Percentiles rank a stretch among this genome's conserved stretches.
These are phyloP conservation scores for Larix kaempferi DNA, from an alignment of 75 land plant species.

Conservation along the genomic window DNA sequence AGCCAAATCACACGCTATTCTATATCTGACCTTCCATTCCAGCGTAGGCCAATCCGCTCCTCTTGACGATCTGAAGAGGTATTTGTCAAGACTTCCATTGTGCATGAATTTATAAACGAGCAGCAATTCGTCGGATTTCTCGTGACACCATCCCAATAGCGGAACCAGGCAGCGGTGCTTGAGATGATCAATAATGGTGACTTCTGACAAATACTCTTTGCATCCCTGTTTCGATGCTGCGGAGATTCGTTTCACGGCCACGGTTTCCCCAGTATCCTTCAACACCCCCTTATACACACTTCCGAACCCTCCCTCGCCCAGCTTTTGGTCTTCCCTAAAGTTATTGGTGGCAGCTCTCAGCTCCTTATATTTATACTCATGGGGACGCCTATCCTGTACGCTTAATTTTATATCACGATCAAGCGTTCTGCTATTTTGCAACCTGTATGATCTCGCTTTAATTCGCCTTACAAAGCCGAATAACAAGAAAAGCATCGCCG, in stretches of 20 bases:
- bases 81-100: constrained; percentile 34
- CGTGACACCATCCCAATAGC: constrained; percentile 55
- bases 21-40: background rate
- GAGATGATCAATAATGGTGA: constrained; percentile 40
- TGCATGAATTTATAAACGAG: constrained; percentile 43
- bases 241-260: constrained; percentile 51
- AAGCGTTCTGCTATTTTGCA: background rate
- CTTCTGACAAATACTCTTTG: constrained; percentile 43
- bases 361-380: constrained; percentile 22
- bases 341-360: constrained; percentile 32
- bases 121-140: constrained; percentile 13
- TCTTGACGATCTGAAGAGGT: constrained; percentile 12
- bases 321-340: constrained; percentile 41
- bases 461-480: background rate
- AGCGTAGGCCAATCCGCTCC: background rate
- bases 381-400: constrained; percentile 18
- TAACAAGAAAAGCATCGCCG: background rate
- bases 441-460: background rate
- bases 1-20: constrained; percentile 7
- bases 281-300: constrained; percentile 37
- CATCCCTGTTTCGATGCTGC: constrained; percentile 27
- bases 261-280: background rate
- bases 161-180: constrained; percentile 60
- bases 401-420: constrained; percentile 10
- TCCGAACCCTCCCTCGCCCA: constrained; percentile 72